phyloP scores from a whole-genome alignment of 2,329 filamentous ascomycete species.

The Ceratocystis harringtonii region DNA sequence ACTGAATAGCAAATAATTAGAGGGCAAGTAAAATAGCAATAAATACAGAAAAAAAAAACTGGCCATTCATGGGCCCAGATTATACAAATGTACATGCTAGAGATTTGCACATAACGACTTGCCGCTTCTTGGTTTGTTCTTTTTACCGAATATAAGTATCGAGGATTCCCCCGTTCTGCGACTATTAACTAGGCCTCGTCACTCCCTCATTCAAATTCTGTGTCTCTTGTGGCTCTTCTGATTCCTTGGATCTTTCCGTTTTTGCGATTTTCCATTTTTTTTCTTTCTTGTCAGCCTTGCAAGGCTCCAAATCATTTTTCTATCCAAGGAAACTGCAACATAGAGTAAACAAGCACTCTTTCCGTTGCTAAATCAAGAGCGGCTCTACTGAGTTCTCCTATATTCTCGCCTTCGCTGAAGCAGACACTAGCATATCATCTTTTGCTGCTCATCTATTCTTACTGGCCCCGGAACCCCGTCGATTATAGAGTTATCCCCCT shows the following conservation, averaged over 20 bases:
- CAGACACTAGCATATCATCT: too few species aligned
- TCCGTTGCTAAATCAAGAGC: neutral
- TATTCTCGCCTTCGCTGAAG: too few species aligned
- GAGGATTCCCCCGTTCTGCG: neutral
- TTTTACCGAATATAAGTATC: neutral
- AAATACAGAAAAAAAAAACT: neutral
- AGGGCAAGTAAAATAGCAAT: neutral
- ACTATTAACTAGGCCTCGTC: neutral
- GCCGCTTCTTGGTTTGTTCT: neutral
- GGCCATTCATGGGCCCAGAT: too few species aligned
- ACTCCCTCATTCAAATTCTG: neutral
- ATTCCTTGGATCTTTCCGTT: too few species aligned
- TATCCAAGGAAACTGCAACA: neutral
- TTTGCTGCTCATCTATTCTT: too few species aligned
- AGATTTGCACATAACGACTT: neutral
- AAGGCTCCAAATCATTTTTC: neutral
- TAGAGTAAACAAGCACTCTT: neutral
- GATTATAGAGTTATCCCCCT: neutral
- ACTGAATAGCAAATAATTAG: neutral
- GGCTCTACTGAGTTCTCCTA: neutral
- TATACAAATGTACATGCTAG: too few species aligned
- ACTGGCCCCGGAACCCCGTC: too few species aligned
- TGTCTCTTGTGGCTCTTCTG: too few species aligned
- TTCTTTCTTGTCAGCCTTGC: neutral
- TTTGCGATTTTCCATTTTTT: neutral